Evolutionary conservation across 768 basidiomycete genomes (phyloP).

Genomic region (Kondoa subrosea): DNA sequence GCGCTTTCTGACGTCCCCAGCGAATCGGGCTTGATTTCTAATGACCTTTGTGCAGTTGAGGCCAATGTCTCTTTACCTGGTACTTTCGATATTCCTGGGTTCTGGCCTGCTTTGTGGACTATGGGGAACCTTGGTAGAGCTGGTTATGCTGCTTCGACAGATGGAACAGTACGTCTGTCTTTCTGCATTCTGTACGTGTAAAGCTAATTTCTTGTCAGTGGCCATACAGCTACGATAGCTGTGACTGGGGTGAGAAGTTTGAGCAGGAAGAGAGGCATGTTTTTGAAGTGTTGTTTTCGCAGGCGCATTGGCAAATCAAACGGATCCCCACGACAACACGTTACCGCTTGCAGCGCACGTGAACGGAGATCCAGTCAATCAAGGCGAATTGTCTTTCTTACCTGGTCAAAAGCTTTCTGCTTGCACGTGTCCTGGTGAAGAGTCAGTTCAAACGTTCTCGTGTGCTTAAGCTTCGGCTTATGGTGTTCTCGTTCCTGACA

Average conservation of each 20-base stretch:
- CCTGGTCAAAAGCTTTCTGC: conserved; percentile 72
- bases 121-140: conserved; percentile 71
- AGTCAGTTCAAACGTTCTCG: too few relatives aligned
- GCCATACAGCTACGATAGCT: conserved; percentile 39
- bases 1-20: neutral
- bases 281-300: too few relatives aligned
- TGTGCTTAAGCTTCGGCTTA: neutral
- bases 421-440: conserved; percentile 67
- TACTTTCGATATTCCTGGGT: conserved; percentile 28
- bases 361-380: conserved; percentile 35
- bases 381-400: conserved; percentile 54
- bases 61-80: conserved; percentile 24
- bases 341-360: conserved; percentile 45
- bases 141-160: conserved; percentile 69
- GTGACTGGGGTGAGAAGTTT: too few relatives aligned
- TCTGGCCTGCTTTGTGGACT: conserved; percentile 43
- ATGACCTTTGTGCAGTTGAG: neutral
- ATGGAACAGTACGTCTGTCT: conserved; percentile 43
- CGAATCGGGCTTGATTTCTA: neutral
- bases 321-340: conserved; percentile 12
- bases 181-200: neutral
- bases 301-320: conserved; percentile 42
- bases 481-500: neutral
- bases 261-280: too few relatives aligned
- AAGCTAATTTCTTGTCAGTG: conserved; percentile 18